phyloP scores from a whole-genome alignment of 108 stramenopile species.

The Pinguiococcus pyrenoidosus region DNA sequence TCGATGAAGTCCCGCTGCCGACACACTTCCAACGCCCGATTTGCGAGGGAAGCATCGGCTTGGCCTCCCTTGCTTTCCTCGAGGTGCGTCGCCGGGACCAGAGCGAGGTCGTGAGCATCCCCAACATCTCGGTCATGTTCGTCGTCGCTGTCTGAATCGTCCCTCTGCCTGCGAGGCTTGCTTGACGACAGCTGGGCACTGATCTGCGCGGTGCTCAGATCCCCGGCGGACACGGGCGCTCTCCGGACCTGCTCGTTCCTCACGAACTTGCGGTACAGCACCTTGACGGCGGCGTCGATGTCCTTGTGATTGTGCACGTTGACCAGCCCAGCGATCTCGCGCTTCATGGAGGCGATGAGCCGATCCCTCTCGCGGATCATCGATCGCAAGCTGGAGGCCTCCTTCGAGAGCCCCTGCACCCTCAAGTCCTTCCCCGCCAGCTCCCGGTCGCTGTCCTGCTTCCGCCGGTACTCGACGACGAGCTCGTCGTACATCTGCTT shows the following conservation, averaged over 20 bases:
- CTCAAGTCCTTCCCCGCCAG: conserved; percentile 35
- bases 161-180: too few relatives aligned
- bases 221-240: too few relatives aligned
- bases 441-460: conserved; percentile 26
- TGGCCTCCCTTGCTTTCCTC: neutral
- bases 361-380: conserved; percentile 29
- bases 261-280: conserved; percentile 15
- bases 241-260: conserved; percentile 16
- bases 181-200: too few relatives aligned
- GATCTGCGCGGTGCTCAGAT: too few relatives aligned
- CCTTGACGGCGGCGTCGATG: conserved; percentile 27
- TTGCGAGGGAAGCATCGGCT: neutral
- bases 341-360: conserved; percentile 18
- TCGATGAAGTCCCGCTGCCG: conserved; percentile 29
- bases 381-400: conserved; percentile 19
- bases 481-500: conserved; percentile 44
- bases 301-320: conserved; percentile 24
- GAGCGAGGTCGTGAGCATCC: too few relatives aligned
- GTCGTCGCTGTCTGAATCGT: too few relatives aligned
- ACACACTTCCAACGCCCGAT: neutral
- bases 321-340: conserved; percentile 29
- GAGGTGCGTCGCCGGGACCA: too few relatives aligned
- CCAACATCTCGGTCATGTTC: too few relatives aligned
- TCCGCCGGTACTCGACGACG: conserved; percentile 35
- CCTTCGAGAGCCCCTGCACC: conserved; percentile 21